Evolutionary conservation across 768 basidiomycete genomes (phyloP).

Genomic region (Kwoniella sp.): DNA sequence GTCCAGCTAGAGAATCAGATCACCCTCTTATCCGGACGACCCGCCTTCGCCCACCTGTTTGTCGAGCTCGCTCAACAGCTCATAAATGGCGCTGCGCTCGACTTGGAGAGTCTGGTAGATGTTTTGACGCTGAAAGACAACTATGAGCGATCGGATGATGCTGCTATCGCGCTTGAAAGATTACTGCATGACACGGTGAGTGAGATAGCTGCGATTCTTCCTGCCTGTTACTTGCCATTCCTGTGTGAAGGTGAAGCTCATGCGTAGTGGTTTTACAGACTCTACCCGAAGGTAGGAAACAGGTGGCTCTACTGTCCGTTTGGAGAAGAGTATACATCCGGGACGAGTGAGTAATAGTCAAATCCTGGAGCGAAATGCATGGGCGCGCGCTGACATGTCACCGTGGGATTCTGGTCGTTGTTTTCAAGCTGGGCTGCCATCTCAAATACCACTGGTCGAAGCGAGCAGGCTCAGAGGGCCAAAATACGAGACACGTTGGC

Average conservation of each 20-base stretch:
- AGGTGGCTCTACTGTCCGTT: slow-evolving; percentile 71
- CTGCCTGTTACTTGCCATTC: neutral
- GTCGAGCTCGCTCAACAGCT: slow-evolving; percentile 69
- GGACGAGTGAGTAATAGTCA: slow-evolving; percentile 78
- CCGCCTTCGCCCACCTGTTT: slow-evolving; percentile 68
- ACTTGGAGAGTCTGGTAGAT: slow-evolving; percentile 79
- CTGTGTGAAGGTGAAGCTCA: neutral
- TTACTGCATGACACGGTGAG: slow-evolving; percentile 61
- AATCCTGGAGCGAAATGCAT: neutral
- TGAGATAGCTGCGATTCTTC: slow-evolving; percentile 37
- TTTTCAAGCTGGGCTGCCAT: slow-evolving; percentile 72
- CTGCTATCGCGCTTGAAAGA: slow-evolving; percentile 54
- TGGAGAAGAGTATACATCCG: slow-evolving; percentile 88
- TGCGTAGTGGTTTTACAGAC: slow-evolving; percentile 58
- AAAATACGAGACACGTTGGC: slow-evolving; percentile 75
- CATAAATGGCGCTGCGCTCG: slow-evolving; percentile 72
- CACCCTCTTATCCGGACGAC: slow-evolving; percentile 58
- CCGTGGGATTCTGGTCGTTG: neutral
- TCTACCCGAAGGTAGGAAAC: slow-evolving; percentile 69
- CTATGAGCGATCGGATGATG: slow-evolving; percentile 64
- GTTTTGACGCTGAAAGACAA: slow-evolving; percentile 85
- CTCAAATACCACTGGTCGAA: slow-evolving; percentile 71
- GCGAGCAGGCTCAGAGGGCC: slow-evolving; percentile 73
- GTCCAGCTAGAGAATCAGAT: slow-evolving; percentile 25
- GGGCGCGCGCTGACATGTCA: neutral